Percentiles rank a stretch among this genome's conserved stretches.
phyloP scores from a whole-genome alignment of 2,329 filamentous ascomycete genomes.

The Cyanodermella asteris region DNA sequence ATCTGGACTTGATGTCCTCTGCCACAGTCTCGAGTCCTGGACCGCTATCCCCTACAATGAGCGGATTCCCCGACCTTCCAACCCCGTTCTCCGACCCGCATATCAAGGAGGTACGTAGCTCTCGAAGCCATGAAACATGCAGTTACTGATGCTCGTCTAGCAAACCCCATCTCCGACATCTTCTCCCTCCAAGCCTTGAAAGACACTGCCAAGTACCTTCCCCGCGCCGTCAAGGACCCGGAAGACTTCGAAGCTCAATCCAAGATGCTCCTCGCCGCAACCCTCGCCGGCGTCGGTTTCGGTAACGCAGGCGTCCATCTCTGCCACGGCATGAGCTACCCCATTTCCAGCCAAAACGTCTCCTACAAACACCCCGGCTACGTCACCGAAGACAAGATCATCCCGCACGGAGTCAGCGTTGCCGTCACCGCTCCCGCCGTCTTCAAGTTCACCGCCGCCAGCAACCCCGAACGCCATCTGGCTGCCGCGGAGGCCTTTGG shows the following conservation, averaged over 20 bases:
- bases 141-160: too few relatives aligned
- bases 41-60: conserved; percentile 90
- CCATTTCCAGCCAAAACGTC: conserved; percentile 86
- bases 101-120: too few relatives aligned
- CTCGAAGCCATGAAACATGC: too few relatives aligned
- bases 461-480: conserved; percentile 80
- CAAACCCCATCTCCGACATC: conserved; percentile 93
- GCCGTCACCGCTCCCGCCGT: conserved; percentile 85
- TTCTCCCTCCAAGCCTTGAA: conserved; percentile 76
- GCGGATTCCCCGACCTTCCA: conserved; percentile 60
- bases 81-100: conserved; percentile 75
- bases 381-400: conserved; percentile 51
- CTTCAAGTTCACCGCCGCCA: conserved; percentile 78
- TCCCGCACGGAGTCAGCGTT: conserved; percentile 88
- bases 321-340: conserved; percentile 87
- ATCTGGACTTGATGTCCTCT: conserved; percentile 84
- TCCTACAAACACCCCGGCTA: conserved; percentile 83
- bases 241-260: conserved; percentile 84
- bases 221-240: conserved; percentile 64
- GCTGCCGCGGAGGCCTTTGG: conserved; percentile 78
- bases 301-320: conserved; percentile 92
- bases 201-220: conserved; percentile 77
- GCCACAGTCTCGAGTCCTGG: conserved; percentile 89
- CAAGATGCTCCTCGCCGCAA: conserved; percentile 88
- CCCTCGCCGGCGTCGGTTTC: conserved; percentile 84